phyloP scores from a whole-genome alignment of 1,139 yeast species.

The Geotrichum fermentans region DNA sequence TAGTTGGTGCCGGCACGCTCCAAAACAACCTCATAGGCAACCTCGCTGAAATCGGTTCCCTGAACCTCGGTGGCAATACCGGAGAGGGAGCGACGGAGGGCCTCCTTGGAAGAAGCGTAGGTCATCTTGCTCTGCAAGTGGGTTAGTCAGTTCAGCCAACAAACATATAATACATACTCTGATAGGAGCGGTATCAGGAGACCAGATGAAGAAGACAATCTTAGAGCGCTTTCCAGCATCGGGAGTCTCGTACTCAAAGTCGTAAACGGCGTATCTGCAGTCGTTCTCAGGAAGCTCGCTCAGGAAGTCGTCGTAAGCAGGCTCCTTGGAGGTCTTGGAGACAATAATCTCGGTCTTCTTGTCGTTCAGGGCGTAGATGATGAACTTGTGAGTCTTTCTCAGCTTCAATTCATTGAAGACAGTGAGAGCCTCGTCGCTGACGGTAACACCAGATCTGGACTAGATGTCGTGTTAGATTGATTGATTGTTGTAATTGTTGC shows the following conservation, averaged over 20 bases:
- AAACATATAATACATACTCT: no score
- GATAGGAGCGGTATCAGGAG: constrained; percentile 95
- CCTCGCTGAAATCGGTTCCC: constrained; percentile 97
- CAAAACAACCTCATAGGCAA: constrained; percentile 85
- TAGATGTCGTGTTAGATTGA: background rate
- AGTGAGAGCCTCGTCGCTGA: constrained; percentile 86
- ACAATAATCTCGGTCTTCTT: constrained; percentile 87
- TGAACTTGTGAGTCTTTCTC: constrained; percentile 78
- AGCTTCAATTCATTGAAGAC: constrained; percentile 95
- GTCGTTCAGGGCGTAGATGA: constrained; percentile 75
- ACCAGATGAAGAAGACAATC: constrained; percentile 92
- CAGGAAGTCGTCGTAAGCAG: constrained; percentile 76
- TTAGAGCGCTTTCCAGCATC: constrained; percentile 92
- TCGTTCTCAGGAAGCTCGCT: constrained; percentile 91
- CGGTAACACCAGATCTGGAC: constrained; percentile 53
- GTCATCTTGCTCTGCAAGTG: constrained; percentile 90
- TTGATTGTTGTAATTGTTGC: background rate
- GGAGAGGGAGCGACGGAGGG: constrained; percentile 92
- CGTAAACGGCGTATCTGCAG: constrained; percentile 94
- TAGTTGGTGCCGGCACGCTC: constrained; percentile 75
- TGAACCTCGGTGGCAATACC: constrained; percentile 93
- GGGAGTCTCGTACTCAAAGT: constrained; percentile 87
- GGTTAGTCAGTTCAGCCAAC: no score
- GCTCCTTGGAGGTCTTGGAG: constrained; percentile 69
- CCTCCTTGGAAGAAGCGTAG: constrained; percentile 95